Conservation (phyloP, 768 basidiomycete species). For the Crucibulum laeve region DNA sequence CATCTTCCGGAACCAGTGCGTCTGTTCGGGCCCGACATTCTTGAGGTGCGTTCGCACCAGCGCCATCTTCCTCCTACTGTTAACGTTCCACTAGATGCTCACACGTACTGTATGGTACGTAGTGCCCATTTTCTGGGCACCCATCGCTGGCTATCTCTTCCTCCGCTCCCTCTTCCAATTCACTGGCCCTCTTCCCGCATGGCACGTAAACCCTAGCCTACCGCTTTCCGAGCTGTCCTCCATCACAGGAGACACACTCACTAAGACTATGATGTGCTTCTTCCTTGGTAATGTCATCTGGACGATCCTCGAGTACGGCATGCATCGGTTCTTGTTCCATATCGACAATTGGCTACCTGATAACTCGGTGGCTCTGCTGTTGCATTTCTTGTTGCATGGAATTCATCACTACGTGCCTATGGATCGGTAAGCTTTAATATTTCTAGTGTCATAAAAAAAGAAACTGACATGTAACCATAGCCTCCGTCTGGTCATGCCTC, state of each 20-base stretch:
- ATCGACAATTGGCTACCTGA: conserved; percentile 88
- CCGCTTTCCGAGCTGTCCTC: conserved; percentile 44
- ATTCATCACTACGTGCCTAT: conserved; percentile 98
- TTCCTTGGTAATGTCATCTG: conserved; percentile 84
- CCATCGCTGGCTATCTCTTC: conserved; percentile 78
- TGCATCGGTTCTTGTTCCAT: conserved; percentile 98
- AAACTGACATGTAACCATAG: conserved; percentile 28
- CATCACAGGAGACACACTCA: conserved; percentile 46
- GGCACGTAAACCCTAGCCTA: conserved; percentile 50
- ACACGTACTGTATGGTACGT: conserved; percentile 93
- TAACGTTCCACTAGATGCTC: conserved; percentile 44
- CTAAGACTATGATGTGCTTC: conserved; percentile 66
- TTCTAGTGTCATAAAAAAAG: neutral
- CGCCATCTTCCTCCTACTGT: neutral
- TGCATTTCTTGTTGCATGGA: conserved; percentile 93
- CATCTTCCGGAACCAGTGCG: conserved; percentile 81
- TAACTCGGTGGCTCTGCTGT: conserved; percentile 64
- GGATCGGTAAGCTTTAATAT: conserved; percentile 60
- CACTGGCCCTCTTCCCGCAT: conserved; percentile 61
- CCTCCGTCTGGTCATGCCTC: conserved; percentile 96
- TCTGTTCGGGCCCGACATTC: conserved; percentile 75
- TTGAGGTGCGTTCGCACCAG: conserved; percentile 58
- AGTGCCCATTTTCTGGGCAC: conserved; percentile 88
- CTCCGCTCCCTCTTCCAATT: conserved; percentile 82
- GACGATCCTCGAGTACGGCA: conserved; percentile 89